phyloP scores from a whole-genome alignment of 1,284 basidiomycete genomes.

The Sporisorium sorghi region DNA sequence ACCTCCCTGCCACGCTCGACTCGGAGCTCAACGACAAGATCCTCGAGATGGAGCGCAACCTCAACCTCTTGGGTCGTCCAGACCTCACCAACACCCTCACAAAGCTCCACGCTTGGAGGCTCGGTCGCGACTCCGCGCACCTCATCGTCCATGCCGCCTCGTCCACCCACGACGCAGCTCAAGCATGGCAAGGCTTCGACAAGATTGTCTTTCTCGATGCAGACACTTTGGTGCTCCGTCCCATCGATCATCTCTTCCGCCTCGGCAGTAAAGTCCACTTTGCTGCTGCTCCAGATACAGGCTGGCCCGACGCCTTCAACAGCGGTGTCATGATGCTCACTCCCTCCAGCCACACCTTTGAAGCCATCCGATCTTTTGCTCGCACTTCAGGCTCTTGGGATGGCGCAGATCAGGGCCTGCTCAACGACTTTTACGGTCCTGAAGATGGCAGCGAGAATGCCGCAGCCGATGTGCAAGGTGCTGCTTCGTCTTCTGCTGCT shows the following conservation, averaged over 20 bases:
- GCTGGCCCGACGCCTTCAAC: conserved; percentile 99
- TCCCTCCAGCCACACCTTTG: conserved; percentile 85
- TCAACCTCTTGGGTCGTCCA: conserved; percentile 89
- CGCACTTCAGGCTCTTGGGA: conserved; percentile 89
- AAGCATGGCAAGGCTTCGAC: conserved; percentile 76
- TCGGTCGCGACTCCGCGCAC: conserved; percentile 69
- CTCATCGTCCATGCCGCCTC: conserved; percentile 22
- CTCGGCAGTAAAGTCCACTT: conserved; percentile 60
- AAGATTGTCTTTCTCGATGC: conserved; percentile 96
- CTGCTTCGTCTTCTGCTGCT: conserved; percentile 12
- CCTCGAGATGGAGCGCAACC: conserved; percentile 73
- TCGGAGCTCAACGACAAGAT: conserved; percentile 38
- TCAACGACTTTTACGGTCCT: conserved; percentile 85
- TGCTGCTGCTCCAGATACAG: conserved; percentile 91
- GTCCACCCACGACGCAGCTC: not conserved
- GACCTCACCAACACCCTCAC: conserved; percentile 87
- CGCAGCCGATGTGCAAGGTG: not conserved
- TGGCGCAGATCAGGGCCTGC: conserved; percentile 93
- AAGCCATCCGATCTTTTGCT: conserved; percentile 78
- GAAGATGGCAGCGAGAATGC: conserved; percentile 70
- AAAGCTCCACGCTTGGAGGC: conserved; percentile 92
- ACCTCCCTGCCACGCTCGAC: conserved; percentile 16
- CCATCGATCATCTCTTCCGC: conserved; percentile 59
- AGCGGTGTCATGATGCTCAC: conserved; percentile 90
- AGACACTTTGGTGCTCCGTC: conserved; percentile 84